Base-by-base conservation (phyloP, 306 rosid genomes). In the Malus orientalis region DNA sequence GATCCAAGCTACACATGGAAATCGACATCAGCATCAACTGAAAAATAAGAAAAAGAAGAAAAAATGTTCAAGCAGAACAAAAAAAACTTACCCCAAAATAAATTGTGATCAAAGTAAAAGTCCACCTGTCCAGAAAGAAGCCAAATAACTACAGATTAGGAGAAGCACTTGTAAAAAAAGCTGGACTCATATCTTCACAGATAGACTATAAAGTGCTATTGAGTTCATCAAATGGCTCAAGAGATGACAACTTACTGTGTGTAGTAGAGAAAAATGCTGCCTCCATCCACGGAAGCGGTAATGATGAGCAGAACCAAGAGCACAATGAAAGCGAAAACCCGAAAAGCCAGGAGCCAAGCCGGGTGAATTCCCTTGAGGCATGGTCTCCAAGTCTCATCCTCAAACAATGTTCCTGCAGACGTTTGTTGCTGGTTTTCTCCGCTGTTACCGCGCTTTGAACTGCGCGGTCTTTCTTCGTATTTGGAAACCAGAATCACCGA, bases 301-400 rank as follows among this genome's bases (percentile, higher is more conserved):
- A 89, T 33, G 45, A 85, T 71, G 83, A 96, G 97, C 55, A 96
- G 89, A 45, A 82, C 87, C 82, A 88, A 51, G 78, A 96, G 99
- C 38, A 96, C 91, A 79, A 81, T 18, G 71, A 96, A 96, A 64
- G 98, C 97, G 77, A 88, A 36, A 51, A 91, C 76, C 88, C 99
- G 84, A 74, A 91, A 96, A 42, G 84, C 92, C 76, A 96, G 83
- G 4, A 96, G 77, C 99, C 98, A 96, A 36, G 88, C 93, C 19
- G 99, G 99, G 78, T 92, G 99, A 59, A 96, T 86, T 62, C 89
- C 95, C 78, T 88, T 92, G 15, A 96, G 79, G 68, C 99, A 92
- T 54, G 99, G 93, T 81, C 85, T 87, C 99, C 98, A 96, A n/a
- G 92, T 89, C 73, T 96, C 98, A 82, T 92, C 98, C 29, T 91